Evolutionary conservation across 1,139 yeast genomes (phyloP).

Genomic region (Candida glucosophila): DNA sequence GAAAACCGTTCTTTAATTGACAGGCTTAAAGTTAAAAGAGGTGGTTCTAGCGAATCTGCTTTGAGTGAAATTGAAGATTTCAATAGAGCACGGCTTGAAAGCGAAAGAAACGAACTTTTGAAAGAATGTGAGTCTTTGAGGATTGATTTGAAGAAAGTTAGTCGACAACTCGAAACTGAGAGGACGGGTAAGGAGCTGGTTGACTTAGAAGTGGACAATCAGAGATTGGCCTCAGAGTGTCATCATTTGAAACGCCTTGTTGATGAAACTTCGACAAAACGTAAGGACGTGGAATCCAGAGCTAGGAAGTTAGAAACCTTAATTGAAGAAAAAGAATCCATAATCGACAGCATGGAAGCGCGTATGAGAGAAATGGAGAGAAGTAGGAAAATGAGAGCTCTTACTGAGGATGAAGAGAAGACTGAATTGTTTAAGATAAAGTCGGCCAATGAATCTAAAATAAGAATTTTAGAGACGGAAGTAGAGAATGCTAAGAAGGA

Average conservation of each 20-base stretch:
- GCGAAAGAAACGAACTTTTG: conserved; percentile 12
- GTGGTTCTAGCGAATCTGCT: conserved; percentile 17
- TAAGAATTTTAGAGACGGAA: conserved; percentile 27
- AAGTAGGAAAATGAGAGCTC: conserved; percentile 11
- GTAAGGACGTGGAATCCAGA: too few species aligned
- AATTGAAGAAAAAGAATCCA: conserved; percentile 23
- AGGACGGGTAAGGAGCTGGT: too few species aligned
- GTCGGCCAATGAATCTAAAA: conserved; percentile 23
- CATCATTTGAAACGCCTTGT: too few species aligned
- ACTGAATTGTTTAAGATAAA: conserved; percentile 21
- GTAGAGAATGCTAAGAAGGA: conserved; percentile 23
- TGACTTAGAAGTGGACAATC: too few species aligned
- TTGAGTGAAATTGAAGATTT: conserved; percentile 16
- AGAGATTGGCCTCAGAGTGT: too few species aligned
- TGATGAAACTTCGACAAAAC: too few species aligned
- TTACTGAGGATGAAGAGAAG: conserved; percentile 24
- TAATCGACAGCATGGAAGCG: conserved; percentile 19
- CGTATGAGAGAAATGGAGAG: conserved; percentile 18
- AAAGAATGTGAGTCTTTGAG: too few species aligned
- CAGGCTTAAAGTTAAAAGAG: conserved; percentile 8
- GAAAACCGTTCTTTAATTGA: conserved; percentile 11
- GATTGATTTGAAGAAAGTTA: too few species aligned
- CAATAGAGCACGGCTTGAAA: conserved; percentile 12
- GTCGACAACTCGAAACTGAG: too few species aligned
- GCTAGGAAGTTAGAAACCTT: conserved; percentile 2